These are phyloP conservation scores for Zelopaecilomyces penicillatus DNA, from an alignment of 2,329 filamentous ascomycete species.

Conservation along the genomic window DNA sequence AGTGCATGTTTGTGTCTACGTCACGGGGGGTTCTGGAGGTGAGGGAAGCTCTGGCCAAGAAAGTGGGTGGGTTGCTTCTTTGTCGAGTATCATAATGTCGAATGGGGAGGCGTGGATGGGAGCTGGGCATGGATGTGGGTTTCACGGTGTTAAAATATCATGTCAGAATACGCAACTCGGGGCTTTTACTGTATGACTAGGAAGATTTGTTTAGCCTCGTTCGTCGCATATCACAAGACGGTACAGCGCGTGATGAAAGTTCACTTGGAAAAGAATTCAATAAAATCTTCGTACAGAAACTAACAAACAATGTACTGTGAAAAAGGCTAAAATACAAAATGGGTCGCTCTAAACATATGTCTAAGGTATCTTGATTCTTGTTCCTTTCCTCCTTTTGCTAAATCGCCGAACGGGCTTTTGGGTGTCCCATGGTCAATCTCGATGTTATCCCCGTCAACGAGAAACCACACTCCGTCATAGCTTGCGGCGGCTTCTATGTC, in stretches of 20 bases:
- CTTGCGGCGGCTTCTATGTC: too few species aligned
- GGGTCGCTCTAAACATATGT: constrained; percentile 11
- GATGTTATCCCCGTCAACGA: too few species aligned
- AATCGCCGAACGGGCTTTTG: too few species aligned
- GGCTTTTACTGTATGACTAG: constrained; percentile 7
- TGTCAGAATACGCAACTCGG: not conserved
- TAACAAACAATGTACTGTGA: too few species aligned
- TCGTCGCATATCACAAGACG: not conserved
- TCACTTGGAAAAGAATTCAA: too few species aligned
- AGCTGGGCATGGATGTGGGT: not conserved
- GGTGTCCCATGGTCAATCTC: too few species aligned
- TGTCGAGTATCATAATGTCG: constrained; percentile 53
- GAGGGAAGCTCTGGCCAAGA: constrained; percentile 72
- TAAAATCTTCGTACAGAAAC: too few species aligned
- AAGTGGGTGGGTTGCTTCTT: constrained; percentile 70
- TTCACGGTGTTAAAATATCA: not conserved
- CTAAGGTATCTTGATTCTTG: constrained; percentile 12
- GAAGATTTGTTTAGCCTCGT: not conserved
- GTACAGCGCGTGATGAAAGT: too few species aligned
- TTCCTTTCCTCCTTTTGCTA: constrained; percentile 2
- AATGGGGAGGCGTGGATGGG: not conserved
- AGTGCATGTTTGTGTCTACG: constrained; percentile 74
- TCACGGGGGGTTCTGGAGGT: constrained; percentile 71
- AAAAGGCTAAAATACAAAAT: constrained; percentile 4
- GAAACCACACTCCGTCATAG: too few species aligned